Conservation (phyloP, 2,329 filamentous ascomycete genomes). For the Talaromyces sp. region DNA sequence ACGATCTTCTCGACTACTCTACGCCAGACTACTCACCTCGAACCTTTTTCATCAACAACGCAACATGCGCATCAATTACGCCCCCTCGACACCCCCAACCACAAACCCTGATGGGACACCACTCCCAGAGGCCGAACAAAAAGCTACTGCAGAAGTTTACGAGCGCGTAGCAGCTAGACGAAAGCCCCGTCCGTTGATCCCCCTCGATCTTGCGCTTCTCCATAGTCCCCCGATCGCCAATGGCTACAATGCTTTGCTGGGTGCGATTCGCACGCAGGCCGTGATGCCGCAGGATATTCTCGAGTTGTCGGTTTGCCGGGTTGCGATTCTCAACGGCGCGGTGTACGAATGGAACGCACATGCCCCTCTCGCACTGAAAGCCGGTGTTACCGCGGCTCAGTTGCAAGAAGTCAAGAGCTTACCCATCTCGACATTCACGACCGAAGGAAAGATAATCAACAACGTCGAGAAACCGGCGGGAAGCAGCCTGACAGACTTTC, state of each 20-base stretch:
- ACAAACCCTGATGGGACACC: constrained; percentile 23
- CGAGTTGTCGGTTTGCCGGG: constrained; percentile 75
- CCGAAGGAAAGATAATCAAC: constrained; percentile 23
- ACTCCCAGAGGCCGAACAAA: constrained; percentile 11
- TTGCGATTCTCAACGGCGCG: constrained; percentile 74
- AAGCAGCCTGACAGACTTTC: constrained; percentile 52
- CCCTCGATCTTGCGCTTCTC: constrained; percentile 72
- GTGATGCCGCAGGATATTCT: constrained; percentile 52
- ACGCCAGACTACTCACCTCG: background rate
- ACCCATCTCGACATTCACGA: constrained; percentile 46
- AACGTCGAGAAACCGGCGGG: constrained; percentile 40
- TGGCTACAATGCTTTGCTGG: constrained; percentile 61
- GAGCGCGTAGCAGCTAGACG: constrained; percentile 64
- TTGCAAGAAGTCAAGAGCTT: constrained; percentile 55
- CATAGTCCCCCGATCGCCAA: constrained; percentile 72
- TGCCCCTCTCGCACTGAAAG: constrained; percentile 58
- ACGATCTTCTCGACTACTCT: background rate
- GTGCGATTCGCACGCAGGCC: constrained; percentile 53
- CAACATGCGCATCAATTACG: constrained; percentile 39
- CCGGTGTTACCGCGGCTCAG: constrained; percentile 32
- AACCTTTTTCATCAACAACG: background rate
- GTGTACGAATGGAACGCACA: constrained; percentile 86
- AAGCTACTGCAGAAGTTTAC: constrained; percentile 49
- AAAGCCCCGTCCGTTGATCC: constrained; percentile 65
- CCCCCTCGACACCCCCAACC: constrained; percentile 26